A percentile compares a stretch with the other conserved stretches of the same genome.
Evolutionary conservation across 768 basidiomycete species (phyloP).

Genomic region (Pleurotus citrinopileatus): DNA sequence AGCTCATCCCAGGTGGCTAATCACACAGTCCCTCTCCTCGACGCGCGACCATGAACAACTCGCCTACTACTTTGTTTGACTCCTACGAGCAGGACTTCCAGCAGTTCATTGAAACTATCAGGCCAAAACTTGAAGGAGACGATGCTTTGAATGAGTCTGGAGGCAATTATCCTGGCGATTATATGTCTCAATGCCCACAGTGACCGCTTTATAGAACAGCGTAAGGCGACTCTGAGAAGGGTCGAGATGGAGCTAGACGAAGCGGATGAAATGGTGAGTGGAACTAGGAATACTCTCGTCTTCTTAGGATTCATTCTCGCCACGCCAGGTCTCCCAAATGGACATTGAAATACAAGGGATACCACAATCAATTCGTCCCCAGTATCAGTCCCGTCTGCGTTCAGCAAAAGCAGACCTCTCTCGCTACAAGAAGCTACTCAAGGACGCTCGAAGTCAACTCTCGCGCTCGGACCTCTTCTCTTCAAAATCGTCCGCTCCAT

Average conservation of each 20-base stretch:
- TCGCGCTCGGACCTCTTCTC: conserved; percentile 80
- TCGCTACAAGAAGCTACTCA: conserved; percentile 77
- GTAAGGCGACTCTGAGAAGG: conserved; percentile 74
- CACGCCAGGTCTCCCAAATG: conserved; percentile 90
- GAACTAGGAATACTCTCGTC: background rate
- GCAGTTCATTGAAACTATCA: conserved; percentile 73
- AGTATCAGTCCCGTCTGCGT: conserved; percentile 74
- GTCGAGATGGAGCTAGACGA: conserved; percentile 97
- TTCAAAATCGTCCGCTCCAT: conserved; percentile 35
- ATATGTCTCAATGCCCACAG: background rate
- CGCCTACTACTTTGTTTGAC: conserved; percentile 84
- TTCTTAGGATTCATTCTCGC: conserved; percentile 6
- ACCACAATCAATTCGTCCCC: conserved; percentile 76
- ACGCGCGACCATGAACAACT: conserved; percentile 72
- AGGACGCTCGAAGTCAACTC: conserved; percentile 66
- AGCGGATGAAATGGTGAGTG: conserved; percentile 90
- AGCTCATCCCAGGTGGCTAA: too few relatives aligned
- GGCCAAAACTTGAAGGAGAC: conserved; percentile 75
- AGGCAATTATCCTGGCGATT: conserved; percentile 61
- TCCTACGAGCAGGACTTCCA: conserved; percentile 92
- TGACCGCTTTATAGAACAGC: conserved; percentile 31
- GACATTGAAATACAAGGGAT: conserved; percentile 97
- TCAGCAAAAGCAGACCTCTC: conserved; percentile 73
- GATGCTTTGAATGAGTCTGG: conserved; percentile 56
- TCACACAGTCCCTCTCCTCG: too few relatives aligned